Conservation (phyloP, 2,329 filamentous ascomycete species). For the Gremmenia infestans region DNA sequence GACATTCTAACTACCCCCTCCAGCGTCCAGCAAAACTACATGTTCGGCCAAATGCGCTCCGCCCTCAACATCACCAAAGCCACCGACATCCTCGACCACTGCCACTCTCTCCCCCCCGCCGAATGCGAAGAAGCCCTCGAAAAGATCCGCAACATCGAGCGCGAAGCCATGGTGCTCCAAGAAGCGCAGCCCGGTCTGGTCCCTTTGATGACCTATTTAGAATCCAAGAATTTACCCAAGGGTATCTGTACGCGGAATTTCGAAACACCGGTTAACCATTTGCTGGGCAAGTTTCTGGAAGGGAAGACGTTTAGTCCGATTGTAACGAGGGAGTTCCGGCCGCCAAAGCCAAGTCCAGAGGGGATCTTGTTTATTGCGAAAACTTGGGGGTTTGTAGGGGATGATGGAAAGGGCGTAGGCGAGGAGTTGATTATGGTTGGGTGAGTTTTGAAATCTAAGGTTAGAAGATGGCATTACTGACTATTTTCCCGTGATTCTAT, state of each 20-base stretch:
- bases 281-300: slow-evolving; percentile 70
- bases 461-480: slow-evolving; percentile 16
- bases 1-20: neutral
- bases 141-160: slow-evolving; percentile 74
- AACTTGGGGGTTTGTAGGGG: slow-evolving; percentile 62
- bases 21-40: slow-evolving; percentile 88
- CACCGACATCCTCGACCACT: slow-evolving; percentile 83
- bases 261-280: slow-evolving; percentile 68
- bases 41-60: slow-evolving; percentile 83
- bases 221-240: slow-evolving; percentile 61
- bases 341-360: slow-evolving; percentile 82
- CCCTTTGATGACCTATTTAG: slow-evolving; percentile 76
- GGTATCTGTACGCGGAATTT: slow-evolving; percentile 95
- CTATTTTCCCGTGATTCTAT: slow-evolving; percentile 57
- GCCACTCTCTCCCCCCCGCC: slow-evolving; percentile 64
- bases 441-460: slow-evolving; percentile 52
- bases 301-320: slow-evolving; percentile 68
- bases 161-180: slow-evolving; percentile 73
- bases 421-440: slow-evolving; percentile 40
- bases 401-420: slow-evolving; percentile 17
- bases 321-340: slow-evolving; percentile 75
- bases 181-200: slow-evolving; percentile 75
- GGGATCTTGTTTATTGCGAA: slow-evolving; percentile 82
- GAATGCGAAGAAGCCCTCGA: slow-evolving; percentile 62
- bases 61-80: slow-evolving; percentile 67